Evolutionary conservation across 2,329 filamentous ascomycete genomes (phyloP).

Genomic region (Aspergillus aculeatus): DNA sequence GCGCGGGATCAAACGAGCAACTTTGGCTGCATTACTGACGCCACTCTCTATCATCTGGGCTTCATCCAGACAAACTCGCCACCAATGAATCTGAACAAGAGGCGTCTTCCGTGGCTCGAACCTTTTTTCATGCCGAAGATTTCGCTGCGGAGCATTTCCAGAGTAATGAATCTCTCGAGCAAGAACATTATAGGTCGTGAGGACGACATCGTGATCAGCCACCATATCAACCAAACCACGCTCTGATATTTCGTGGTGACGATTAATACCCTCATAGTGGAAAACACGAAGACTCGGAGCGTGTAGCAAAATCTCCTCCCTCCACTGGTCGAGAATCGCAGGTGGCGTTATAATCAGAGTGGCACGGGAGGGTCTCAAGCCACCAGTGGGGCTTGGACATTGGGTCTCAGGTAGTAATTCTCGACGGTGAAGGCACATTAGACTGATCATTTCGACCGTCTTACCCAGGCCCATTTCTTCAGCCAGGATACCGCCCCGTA

Average conservation of each 20-base stretch:
- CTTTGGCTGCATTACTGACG: conserved; percentile 75
- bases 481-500: conserved; percentile 49
- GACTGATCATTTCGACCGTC: conserved; percentile 49
- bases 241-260: conserved; percentile 32
- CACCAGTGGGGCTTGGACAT: conserved; percentile 19
- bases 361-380: conserved; percentile 47
- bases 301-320: conserved; percentile 57
- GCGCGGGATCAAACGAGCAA: conserved; percentile 77
- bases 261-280: conserved; percentile 57
- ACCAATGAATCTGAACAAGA: conserved; percentile 79
- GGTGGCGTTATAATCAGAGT: conserved; percentile 64
- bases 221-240: conserved; percentile 50
- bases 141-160: conserved; percentile 66
- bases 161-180: conserved; percentile 78
- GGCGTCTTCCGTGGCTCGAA: conserved; percentile 70
- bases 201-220: conserved; percentile 54
- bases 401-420: conserved; percentile 13
- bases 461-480: conserved; percentile 54
- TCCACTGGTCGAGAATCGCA: conserved; percentile 64
- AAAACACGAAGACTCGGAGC: conserved; percentile 57
- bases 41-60: conserved; percentile 92
- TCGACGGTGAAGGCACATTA: conserved; percentile 45
- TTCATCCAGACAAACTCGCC: conserved; percentile 70
- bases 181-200: conserved; percentile 69
- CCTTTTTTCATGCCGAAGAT: conserved; percentile 62